phyloP scores from a whole-genome alignment of 257 asterid species.

The Cordia subcordata region DNA sequence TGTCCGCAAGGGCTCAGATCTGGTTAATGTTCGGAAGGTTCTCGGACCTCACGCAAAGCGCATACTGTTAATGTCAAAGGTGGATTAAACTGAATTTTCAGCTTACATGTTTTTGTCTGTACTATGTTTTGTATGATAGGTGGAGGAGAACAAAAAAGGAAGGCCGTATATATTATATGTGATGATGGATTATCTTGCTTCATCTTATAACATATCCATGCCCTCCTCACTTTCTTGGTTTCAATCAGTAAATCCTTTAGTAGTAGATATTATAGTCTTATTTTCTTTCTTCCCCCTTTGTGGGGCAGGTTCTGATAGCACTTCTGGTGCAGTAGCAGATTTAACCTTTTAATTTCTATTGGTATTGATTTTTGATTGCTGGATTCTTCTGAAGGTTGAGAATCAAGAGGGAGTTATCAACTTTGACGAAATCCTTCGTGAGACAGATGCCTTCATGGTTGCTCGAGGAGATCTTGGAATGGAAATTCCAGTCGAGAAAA shows the following conservation, averaged over 20 bases:
- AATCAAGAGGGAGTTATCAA: conserved; percentile 86
- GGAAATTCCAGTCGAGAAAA: conserved; percentile 91
- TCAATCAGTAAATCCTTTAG: no score
- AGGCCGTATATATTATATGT: no score
- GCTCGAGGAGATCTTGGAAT: conserved; percentile 94
- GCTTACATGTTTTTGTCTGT: not conserved
- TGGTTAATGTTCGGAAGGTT: conserved; percentile 70
- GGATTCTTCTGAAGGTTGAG: conserved; percentile 52
- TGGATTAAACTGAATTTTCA: conserved; percentile 1
- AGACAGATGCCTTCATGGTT: conserved; percentile 87
- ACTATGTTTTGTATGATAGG: not conserved
- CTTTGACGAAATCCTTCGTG: conserved; percentile 82
- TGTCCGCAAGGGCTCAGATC: conserved; percentile 88
- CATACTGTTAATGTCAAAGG: conserved; percentile 82
- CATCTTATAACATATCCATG: no score
- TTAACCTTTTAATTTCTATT: no score
- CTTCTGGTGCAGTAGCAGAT: not conserved
- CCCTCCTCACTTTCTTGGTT: no score
- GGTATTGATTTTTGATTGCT: not conserved
- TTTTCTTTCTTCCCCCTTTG: no score
- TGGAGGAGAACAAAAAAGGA: not conserved
- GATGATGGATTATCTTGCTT: no score
- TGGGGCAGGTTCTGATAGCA: no score
- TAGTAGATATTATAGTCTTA: no score
- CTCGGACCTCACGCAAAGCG: conserved; percentile 72